Conservation (phyloP, 2,329 filamentous ascomycete species). For the Colletotrichum viniferum region DNA sequence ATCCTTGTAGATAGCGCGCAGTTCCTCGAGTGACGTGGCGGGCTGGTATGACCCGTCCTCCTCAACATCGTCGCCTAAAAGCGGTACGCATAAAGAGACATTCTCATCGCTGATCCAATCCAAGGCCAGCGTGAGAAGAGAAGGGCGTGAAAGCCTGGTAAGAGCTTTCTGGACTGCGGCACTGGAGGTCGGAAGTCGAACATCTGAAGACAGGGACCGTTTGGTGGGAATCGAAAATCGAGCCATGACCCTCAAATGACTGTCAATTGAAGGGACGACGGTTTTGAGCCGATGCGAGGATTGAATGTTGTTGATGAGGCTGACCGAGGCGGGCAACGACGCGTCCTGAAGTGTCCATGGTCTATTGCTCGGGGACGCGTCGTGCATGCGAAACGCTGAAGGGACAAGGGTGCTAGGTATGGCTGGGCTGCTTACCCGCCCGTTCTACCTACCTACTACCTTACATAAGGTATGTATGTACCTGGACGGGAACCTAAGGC, state of each 20-base stretch:
- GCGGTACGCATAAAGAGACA: conserved; percentile 60
- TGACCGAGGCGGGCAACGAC: not conserved
- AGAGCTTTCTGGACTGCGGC: conserved; percentile 69
- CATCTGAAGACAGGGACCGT: conserved; percentile 71
- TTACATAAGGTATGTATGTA: not conserved
- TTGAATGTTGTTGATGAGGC: not conserved
- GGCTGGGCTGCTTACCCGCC: too few species aligned
- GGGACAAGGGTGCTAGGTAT: not conserved
- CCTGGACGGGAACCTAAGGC: not conserved
- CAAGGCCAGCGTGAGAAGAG: conserved; percentile 73
- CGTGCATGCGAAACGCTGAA: not conserved
- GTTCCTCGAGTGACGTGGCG: conserved; percentile 65
- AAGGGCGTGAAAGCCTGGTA: conserved; percentile 71
- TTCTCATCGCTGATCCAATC: conserved; percentile 78
- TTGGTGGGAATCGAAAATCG: conserved; percentile 72
- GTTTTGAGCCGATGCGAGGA: not conserved
- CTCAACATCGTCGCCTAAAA: conserved; percentile 58
- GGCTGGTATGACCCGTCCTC: conserved; percentile 72
- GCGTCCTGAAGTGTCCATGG: not conserved
- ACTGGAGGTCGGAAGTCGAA: conserved; percentile 71
- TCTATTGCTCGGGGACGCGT: conserved; percentile 1
- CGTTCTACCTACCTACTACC: not conserved
- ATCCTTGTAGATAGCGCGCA: conserved; percentile 68
- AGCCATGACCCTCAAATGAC: conserved; percentile 42
- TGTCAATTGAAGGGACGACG: not conserved